Conservation (phyloP, 805 yeast species). For the Wickerhamiella australiensis region DNA sequence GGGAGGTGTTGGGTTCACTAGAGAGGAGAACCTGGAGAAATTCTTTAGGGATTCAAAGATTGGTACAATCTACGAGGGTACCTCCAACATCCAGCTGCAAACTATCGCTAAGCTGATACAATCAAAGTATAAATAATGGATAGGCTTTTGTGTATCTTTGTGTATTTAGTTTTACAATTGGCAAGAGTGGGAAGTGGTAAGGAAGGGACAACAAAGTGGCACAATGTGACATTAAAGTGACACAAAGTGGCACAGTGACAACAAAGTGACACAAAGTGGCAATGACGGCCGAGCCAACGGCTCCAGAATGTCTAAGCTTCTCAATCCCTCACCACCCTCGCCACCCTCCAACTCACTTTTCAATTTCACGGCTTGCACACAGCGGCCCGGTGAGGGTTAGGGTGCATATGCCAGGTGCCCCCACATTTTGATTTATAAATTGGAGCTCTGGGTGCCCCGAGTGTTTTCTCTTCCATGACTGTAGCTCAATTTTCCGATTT, state of each 20-base stretch:
- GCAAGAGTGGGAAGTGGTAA: no score
- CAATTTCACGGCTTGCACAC: not conserved
- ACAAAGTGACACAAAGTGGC: no score
- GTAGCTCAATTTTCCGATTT: not conserved
- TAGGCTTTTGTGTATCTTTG: not conserved
- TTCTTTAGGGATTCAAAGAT: conserved; percentile 36
- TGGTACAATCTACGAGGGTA: conserved; percentile 36
- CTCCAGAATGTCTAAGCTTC: no score
- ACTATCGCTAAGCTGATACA: conserved; percentile 34
- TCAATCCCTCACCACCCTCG: no score
- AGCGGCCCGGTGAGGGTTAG: conserved; percentile 1
- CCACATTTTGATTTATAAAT: not conserved
- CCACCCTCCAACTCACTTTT: no score
- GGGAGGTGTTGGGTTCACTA: conserved; percentile 38
- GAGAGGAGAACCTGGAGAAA: conserved; percentile 34
- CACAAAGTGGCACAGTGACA: no score
- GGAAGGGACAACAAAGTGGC: no score
- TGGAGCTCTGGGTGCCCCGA: not conserved
- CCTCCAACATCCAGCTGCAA: conserved; percentile 34
- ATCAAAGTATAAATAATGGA: conserved; percentile 23
- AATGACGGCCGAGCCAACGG: no score
- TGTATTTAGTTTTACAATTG: not conserved
- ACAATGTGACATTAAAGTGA: no score
- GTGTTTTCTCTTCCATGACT: not conserved
- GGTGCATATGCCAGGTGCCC: not conserved